A percentile compares a stretch with the other conserved stretches of the same genome.
Conservation (phyloP, 208 protist genomes). For the Herpetomonas tarakana region DNA sequence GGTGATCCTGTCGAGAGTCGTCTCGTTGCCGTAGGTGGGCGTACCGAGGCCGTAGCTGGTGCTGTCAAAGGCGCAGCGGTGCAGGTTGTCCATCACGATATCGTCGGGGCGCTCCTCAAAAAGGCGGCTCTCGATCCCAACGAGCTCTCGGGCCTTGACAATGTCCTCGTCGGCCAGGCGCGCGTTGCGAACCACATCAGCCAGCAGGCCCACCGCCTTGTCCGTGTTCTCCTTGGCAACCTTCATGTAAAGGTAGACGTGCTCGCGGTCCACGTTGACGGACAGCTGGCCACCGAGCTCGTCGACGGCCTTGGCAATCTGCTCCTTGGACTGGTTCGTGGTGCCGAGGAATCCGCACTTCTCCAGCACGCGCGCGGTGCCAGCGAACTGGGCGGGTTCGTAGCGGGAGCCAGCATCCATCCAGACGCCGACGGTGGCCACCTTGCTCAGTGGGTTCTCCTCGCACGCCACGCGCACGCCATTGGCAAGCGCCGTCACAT, state of each 20-base stretch:
- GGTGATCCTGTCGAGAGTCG: constrained; percentile 89
- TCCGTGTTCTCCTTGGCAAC: constrained; percentile 92
- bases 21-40: constrained; percentile 96
- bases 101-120: constrained; percentile 94
- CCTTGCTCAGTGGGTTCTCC: constrained; percentile 79
- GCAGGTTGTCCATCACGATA: constrained; percentile 96
- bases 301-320: constrained; percentile 94
- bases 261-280: constrained; percentile 97
- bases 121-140: constrained; percentile 91
- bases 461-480: constrained; percentile 97
- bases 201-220: constrained; percentile 93
- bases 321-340: constrained; percentile 64
- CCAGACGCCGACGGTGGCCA: constrained; percentile 97
- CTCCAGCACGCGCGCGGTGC: constrained; percentile 97
- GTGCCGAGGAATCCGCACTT: constrained; percentile 98
- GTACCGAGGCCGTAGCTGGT: constrained; percentile 87
- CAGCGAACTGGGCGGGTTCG: constrained; percentile 95
- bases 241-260: constrained; percentile 95
- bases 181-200: constrained; percentile 97
- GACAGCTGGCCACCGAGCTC: constrained; percentile 96
- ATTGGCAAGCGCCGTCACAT: constrained; percentile 92
- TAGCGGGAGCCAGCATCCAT: constrained; percentile 95
- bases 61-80: constrained; percentile 89
- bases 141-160: constrained; percentile 84
- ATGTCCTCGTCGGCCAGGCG: constrained; percentile 86